phyloP scores from a whole-genome alignment of 208 protist species.

The Trypanosoma theileri region DNA sequence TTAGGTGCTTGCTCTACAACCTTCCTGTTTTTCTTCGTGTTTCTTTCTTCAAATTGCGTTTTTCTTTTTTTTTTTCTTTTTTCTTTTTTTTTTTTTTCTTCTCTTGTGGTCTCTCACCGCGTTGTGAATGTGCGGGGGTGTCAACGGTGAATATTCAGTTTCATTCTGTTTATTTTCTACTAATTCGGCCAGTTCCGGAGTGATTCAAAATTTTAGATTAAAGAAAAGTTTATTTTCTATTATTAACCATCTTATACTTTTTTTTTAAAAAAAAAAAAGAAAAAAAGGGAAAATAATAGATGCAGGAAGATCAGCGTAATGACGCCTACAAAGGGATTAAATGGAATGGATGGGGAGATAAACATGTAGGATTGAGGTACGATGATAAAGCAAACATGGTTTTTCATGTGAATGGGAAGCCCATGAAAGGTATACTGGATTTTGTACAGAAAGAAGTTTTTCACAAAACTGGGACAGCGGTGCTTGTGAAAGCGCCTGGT shows the following conservation, averaged over 20 bases:
- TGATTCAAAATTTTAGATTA: no score
- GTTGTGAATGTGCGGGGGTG: no score
- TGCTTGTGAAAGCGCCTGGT: constrained; percentile 59
- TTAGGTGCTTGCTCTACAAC: no score
- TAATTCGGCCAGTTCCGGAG: background rate
- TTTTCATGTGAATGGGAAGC: constrained; percentile 77
- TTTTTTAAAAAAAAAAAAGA: no score
- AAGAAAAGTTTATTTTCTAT: no score
- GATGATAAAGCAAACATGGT: constrained; percentile 56
- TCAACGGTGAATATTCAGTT: no score
- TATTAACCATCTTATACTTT: no score
- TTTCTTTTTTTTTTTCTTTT: constrained; percentile 19
- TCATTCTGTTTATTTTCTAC: background rate
- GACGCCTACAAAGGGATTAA: constrained; percentile 85
- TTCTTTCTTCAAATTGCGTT: constrained; percentile 11
- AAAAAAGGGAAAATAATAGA: background rate
- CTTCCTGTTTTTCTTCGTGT: constrained; percentile 8
- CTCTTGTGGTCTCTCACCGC: constrained; percentile 10
- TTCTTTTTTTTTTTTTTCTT: background rate
- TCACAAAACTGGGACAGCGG: constrained; percentile 37
- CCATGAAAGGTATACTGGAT: constrained; percentile 71
- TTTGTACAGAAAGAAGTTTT: constrained; percentile 84
- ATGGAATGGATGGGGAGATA: constrained; percentile 91
- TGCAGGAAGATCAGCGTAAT: constrained; percentile 3
- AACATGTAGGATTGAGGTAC: constrained; percentile 59